These are phyloP conservation scores for Podospora pseudopauciseta DNA, from an alignment of 495 filamentous ascomycete genomes.

Conservation along the genomic window DNA sequence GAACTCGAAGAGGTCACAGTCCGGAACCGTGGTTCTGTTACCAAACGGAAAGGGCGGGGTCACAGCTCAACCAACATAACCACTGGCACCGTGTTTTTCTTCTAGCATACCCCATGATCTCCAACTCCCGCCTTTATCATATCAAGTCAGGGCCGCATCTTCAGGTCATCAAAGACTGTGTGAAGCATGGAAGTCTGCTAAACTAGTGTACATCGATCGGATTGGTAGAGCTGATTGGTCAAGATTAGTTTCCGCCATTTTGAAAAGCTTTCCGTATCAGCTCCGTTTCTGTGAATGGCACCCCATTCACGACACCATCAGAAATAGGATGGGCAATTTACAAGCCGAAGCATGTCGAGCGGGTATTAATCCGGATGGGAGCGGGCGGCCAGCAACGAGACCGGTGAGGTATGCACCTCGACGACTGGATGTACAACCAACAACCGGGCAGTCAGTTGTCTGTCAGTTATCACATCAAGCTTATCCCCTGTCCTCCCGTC, in stretches of 20 bases:
- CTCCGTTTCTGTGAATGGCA: background rate
- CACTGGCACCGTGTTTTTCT: background rate
- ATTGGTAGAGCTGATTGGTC: no score
- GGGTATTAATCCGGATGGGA: background rate
- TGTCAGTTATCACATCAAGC: background rate
- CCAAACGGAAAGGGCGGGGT: background rate
- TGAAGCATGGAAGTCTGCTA: background rate
- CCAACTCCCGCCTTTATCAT: no score
- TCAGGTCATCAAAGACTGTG: background rate
- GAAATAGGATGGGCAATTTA: background rate
- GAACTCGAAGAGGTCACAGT: background rate
- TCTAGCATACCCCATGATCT: no score
- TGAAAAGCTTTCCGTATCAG: background rate
- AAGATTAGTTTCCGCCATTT: no score
- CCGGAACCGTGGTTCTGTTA: background rate
- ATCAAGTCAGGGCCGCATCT: no score
- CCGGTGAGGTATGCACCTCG: background rate
- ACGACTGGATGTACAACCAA: background rate
- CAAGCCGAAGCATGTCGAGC: background rate
- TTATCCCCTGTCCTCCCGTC: background rate
- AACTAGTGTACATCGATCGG: background rate
- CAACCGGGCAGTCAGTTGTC: background rate
- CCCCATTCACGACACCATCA: background rate
- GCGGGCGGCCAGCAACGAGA: background rate
- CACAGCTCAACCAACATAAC: no score